A percentile compares a stretch with the other conserved stretches of the same genome.
Conservation (phyloP, 1,284 basidiomycete species). For the Pyrrhoderma noxium region DNA sequence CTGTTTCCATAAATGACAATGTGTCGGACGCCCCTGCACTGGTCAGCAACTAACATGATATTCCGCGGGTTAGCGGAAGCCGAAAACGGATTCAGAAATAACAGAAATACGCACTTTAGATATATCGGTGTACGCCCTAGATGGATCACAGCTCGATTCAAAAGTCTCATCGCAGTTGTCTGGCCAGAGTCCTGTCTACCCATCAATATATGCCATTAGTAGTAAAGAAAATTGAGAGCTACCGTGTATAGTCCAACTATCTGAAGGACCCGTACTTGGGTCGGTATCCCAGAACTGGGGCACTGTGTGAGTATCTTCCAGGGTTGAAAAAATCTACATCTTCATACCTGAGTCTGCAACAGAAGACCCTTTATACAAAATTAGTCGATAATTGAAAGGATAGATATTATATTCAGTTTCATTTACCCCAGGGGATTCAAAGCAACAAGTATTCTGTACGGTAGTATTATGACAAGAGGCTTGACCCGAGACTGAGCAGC, state of each 20-base stretch:
- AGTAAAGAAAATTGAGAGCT: slow-evolving; percentile 18
- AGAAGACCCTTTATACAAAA: slow-evolving; percentile 42
- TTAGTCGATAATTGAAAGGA: neutral
- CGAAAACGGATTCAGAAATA: neutral
- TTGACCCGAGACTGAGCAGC: slow-evolving; percentile 36
- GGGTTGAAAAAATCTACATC: neutral
- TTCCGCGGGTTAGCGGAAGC: neutral
- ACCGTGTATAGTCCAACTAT: slow-evolving; percentile 77
- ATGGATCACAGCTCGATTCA: slow-evolving; percentile 54
- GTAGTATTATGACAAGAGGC: slow-evolving; percentile 42
- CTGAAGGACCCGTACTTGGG: slow-evolving; percentile 53
- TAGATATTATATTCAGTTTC: slow-evolving; percentile 15
- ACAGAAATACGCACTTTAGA: slow-evolving; percentile 32
- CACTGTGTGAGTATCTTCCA: slow-evolving; percentile 4
- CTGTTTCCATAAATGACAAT: slow-evolving; percentile 59
- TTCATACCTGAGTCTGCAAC: slow-evolving; percentile 51
- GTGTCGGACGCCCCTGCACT: slow-evolving; percentile 53
- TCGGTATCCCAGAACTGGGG: slow-evolving; percentile 49
- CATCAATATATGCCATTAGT: neutral
- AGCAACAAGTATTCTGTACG: slow-evolving; percentile 39
- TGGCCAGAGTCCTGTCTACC: slow-evolving; percentile 55
- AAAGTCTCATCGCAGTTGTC: slow-evolving; percentile 68
- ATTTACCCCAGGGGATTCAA: slow-evolving; percentile 43
- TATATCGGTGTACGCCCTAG: slow-evolving; percentile 55
- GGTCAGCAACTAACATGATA: slow-evolving; percentile 43